Evolutionary conservation across 768 basidiomycete species (phyloP).

Genomic region (Rubroboletus pulcherrimus): DNA sequence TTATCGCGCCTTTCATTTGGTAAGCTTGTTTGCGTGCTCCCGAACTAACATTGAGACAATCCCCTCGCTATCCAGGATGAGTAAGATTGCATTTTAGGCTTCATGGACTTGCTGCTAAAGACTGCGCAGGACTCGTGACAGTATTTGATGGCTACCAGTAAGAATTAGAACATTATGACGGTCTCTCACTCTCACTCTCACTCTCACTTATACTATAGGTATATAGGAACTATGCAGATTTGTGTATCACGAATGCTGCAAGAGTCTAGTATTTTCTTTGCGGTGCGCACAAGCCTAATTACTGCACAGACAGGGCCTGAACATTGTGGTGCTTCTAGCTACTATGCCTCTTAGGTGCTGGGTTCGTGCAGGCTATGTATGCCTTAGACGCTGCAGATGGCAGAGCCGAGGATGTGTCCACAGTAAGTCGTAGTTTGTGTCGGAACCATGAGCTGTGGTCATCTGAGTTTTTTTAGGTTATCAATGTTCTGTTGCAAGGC

Average conservation of each 20-base stretch:
- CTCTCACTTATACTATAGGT: constrained; percentile 38
- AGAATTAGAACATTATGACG: constrained; percentile 14
- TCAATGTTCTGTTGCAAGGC: constrained; percentile 74
- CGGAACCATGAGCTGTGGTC: background rate
- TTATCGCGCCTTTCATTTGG: constrained; percentile 87
- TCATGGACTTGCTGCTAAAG: background rate
- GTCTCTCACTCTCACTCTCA: background rate
- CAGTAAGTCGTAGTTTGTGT: constrained; percentile 36
- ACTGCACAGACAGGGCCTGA: background rate
- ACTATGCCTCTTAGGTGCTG: constrained; percentile 75
- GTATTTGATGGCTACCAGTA: constrained; percentile 81
- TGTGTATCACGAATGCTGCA: constrained; percentile 90
- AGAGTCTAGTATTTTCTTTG: constrained; percentile 91
- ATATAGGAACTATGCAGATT: constrained; percentile 91
- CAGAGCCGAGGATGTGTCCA: constrained; percentile 46
- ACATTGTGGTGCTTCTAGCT: constrained; percentile 42
- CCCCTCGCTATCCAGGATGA: constrained; percentile 57
- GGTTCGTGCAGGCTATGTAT: constrained; percentile 83
- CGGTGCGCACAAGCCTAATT: constrained; percentile 43
- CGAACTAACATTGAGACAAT: background rate
- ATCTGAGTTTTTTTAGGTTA: constrained; percentile 40
- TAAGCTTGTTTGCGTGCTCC: constrained; percentile 32
- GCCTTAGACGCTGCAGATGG: constrained; percentile 93
- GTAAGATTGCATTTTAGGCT: constrained; percentile 40
- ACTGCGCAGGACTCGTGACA: constrained; percentile 61